Evolutionary conservation across 2,329 filamentous ascomycete species (phyloP), one percentile per base, ranked within the genome.

Genomic region (Colletotrichum higginsianum): DNA sequence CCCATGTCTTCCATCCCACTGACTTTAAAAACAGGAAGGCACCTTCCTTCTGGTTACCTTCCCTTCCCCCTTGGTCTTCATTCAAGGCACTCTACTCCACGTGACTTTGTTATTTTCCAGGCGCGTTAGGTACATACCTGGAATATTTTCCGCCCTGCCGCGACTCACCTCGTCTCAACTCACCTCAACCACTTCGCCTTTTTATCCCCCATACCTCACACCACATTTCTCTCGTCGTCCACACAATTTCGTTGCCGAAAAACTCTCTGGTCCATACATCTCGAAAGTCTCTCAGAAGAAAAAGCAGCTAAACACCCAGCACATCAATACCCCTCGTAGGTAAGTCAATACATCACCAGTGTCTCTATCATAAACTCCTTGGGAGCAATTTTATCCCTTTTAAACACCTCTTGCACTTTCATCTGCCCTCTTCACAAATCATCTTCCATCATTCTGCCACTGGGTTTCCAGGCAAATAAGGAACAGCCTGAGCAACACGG

Each of bases 271-370:
- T 47, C 5, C 16, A 57, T 35, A 3, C 15, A 44, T 16, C 35
- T 13, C n/a, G 23, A 35, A 18, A 30, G n/a, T 38, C 50, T 38
- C 35, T 38, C 35, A 38, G 9, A 38, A 38, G 35, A 18, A 50
- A 18, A 11, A 23, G 12, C 42, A 15, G 21, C 52, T n/a, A 18
- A 30, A 52, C 42, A 26, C 13, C 21, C 38, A 4, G 38, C 30
- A 40, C 66, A 58, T 18, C 57, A 61, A 57, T 21, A 44, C 21
- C 30, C 57, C 21, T 57, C 30, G 64, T 62, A 67, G 63, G 67
- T 71, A 67, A 71, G 67, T 67, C n/a, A 6, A 44, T 21, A 47
- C 4, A 46, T 55, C 16, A 12, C 9, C 13, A n/a, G 21, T n/a
- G 26, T 56, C 52, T 35, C 18, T 13, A n/a, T 61, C 42, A 47